Conservation (phyloP, 2,329 filamentous ascomycete species). For the Nigrospora sphaerica region DNA sequence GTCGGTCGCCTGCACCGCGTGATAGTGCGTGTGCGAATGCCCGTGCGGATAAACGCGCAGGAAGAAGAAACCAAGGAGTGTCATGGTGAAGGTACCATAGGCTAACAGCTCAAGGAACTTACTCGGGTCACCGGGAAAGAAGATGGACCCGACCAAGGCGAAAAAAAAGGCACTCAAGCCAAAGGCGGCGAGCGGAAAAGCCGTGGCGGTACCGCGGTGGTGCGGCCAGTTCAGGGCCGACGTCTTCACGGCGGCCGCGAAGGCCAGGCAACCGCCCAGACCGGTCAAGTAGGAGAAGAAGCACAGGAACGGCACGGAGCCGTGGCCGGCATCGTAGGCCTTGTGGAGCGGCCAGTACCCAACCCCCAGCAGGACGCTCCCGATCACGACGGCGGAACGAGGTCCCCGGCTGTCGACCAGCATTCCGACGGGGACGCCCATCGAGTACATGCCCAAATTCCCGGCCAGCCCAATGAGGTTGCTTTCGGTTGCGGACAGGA, state of each 20-base stretch:
- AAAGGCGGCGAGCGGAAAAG: slow-evolving; percentile 87
- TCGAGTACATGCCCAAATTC: slow-evolving; percentile 90
- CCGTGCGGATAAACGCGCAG: slow-evolving; percentile 62
- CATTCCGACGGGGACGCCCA: slow-evolving; percentile 83
- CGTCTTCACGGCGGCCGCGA: slow-evolving; percentile 77
- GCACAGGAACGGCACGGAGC: slow-evolving; percentile 58
- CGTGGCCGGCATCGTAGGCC: slow-evolving; percentile 65
- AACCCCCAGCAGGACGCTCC: slow-evolving; percentile 61
- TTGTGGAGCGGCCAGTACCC: slow-evolving; percentile 83
- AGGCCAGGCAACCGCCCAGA: slow-evolving; percentile 85
- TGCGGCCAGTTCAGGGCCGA: slow-evolving; percentile 88
- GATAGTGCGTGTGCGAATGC: slow-evolving; percentile 39
- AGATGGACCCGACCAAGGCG: slow-evolving; percentile 66
- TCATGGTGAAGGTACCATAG: slow-evolving; percentile 69
- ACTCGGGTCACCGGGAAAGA: slow-evolving; percentile 78
- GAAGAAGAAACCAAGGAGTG: slow-evolving; percentile 76
- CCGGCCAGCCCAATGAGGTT: slow-evolving; percentile 83
- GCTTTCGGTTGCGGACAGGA: slow-evolving; percentile 83
- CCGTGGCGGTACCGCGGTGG: slow-evolving; percentile 87
- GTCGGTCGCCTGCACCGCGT: slow-evolving; percentile 40
- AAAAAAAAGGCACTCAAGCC: slow-evolving; percentile 97
- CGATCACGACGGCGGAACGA: slow-evolving; percentile 68
- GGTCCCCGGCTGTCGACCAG: slow-evolving; percentile 80
- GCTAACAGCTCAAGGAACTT: slow-evolving; percentile 75
- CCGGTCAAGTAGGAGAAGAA: slow-evolving; percentile 83